Evolutionary conservation across 805 yeast species (phyloP).

Genomic region (Huiozyma sinensis): DNA sequence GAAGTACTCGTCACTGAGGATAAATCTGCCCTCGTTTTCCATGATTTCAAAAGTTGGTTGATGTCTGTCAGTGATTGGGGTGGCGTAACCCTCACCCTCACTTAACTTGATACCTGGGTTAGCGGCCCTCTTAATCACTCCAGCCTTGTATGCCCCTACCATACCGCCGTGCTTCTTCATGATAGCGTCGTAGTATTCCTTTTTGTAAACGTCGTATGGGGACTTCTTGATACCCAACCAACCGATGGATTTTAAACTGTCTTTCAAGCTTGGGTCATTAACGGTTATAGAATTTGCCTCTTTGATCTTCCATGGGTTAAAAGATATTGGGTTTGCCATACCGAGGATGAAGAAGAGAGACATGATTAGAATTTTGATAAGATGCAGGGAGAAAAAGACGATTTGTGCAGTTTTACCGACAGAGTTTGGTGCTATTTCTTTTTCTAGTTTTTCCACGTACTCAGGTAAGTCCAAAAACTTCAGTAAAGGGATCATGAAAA

Average conservation of each 20-base stretch:
- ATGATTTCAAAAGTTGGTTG: constrained; percentile 29
- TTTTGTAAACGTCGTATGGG: constrained; percentile 56
- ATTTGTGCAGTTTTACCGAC: constrained; percentile 41
- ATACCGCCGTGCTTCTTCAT: constrained; percentile 62
- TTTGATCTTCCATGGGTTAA: constrained; percentile 30
- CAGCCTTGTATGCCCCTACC: constrained; percentile 63
- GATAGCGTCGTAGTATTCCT: constrained; percentile 50
- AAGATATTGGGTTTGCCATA: constrained; percentile 59
- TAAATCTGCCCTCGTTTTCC: constrained; percentile 35
- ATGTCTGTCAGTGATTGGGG: constrained; percentile 32
- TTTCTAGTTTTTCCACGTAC: constrained; percentile 37
- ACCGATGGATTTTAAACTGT: constrained; percentile 52
- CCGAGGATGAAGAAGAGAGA: constrained; percentile 57
- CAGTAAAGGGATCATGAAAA: constrained; percentile 18
- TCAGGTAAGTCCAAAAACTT: constrained; percentile 30
- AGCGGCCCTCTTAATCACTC: constrained; percentile 49
- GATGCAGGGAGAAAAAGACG: constrained; percentile 61
- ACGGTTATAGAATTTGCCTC: constrained; percentile 20
- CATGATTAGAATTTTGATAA: constrained; percentile 46
- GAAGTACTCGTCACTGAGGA: constrained; percentile 44
- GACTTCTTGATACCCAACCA: constrained; percentile 87
- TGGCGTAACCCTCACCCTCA: constrained; percentile 71
- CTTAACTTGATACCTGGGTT: constrained; percentile 52
- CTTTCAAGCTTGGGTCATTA: constrained; percentile 22
- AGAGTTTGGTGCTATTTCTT: constrained; percentile 35